Conservation (phyloP, 2,329 filamentous ascomycete genomes). For the Paracoccidioides brasiliensis region DNA sequence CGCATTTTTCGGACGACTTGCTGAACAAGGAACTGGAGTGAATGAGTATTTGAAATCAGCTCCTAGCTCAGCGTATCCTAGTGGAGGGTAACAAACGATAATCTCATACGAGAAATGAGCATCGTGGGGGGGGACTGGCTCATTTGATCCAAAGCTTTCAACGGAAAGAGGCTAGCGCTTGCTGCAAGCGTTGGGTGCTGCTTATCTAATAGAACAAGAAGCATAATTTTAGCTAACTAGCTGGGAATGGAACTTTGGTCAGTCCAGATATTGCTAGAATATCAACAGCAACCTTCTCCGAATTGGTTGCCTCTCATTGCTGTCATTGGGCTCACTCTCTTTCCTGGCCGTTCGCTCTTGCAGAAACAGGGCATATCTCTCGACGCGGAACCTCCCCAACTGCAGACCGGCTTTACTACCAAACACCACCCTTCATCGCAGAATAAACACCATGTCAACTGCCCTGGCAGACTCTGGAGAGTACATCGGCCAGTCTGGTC, state of each 20-base stretch:
- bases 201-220: too few species aligned
- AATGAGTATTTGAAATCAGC: background rate
- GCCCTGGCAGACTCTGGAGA: slow-evolving; percentile 5
- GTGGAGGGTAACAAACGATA: background rate
- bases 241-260: too few species aligned
- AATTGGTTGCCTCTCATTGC: slow-evolving; percentile 7
- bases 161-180: too few species aligned
- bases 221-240: too few species aligned
- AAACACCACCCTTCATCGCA: slow-evolving; percentile 8
- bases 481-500: slow-evolving; percentile 8
- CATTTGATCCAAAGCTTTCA: too few species aligned
- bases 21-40: background rate
- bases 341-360: slow-evolving; percentile 4
- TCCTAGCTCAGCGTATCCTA: background rate
- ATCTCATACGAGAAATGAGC: too few species aligned
- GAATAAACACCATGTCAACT: slow-evolving; percentile 10
- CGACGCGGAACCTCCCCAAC: background rate
- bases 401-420: slow-evolving; percentile 3
- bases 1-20: background rate
- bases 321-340: slow-evolving; percentile 4
- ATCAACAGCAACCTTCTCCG: too few species aligned
- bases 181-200: too few species aligned
- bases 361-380: slow-evolving; percentile 7
- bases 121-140: too few species aligned
- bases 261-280: too few species aligned